These are phyloP conservation scores for Fonsecaea nubica DNA, from an alignment of 2,329 filamentous ascomycete genomes.

Conservation along the genomic window DNA sequence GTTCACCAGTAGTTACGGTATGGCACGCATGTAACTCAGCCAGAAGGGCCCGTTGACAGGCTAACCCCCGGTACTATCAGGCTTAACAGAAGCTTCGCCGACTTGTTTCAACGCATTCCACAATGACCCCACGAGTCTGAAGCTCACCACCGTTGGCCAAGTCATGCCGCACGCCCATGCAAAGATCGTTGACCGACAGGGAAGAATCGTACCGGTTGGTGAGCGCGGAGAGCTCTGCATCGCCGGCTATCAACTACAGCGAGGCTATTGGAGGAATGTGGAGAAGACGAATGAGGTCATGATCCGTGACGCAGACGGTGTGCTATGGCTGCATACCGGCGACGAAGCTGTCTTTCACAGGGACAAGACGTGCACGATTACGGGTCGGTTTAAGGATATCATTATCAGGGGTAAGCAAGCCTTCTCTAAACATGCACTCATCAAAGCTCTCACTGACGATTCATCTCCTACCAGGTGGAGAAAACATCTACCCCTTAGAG, in stretches of 20 bases:
- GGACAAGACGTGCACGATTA: slow-evolving; percentile 73
- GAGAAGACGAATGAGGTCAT: slow-evolving; percentile 77
- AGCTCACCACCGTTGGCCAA: slow-evolving; percentile 75
- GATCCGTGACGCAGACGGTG: slow-evolving; percentile 65
- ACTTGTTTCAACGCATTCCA: slow-evolving; percentile 83
- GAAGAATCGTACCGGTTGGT: slow-evolving; percentile 71
- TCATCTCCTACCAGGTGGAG: slow-evolving; percentile 62
- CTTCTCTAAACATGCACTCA: background rate
- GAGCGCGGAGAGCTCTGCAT: slow-evolving; percentile 76
- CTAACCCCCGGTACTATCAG: slow-evolving; percentile 41
- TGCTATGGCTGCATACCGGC: slow-evolving; percentile 70
- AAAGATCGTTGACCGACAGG: slow-evolving; percentile 76
- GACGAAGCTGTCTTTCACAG: slow-evolving; percentile 61
- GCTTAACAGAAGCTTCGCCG: slow-evolving; percentile 78
- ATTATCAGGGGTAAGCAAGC: slow-evolving; percentile 67
- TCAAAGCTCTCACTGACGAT: background rate
- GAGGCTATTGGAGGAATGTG: slow-evolving; percentile 69
- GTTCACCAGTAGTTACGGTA: slow-evolving; percentile 69
- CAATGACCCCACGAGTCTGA: slow-evolving; percentile 69
- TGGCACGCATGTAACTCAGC: background rate
- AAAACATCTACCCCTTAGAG: slow-evolving; percentile 76
- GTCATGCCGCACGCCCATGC: slow-evolving; percentile 77
- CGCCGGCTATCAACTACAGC: slow-evolving; percentile 74
- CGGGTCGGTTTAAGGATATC: slow-evolving; percentile 78
- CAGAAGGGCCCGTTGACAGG: background rate